Evolutionary conservation across 2,329 filamentous ascomycete genomes (phyloP).

Genomic region (Dactylellina leptospora): DNA sequence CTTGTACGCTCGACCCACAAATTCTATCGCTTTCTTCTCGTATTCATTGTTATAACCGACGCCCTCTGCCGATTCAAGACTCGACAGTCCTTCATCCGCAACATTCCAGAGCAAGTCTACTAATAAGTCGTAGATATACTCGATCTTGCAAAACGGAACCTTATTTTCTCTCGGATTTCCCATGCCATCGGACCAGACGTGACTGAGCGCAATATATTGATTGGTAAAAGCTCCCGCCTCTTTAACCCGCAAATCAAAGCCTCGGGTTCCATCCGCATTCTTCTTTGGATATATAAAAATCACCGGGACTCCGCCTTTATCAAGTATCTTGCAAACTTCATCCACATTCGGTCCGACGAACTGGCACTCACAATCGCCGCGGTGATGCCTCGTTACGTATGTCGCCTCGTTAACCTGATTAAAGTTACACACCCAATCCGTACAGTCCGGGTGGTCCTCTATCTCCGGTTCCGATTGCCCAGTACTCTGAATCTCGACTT

Average conservation of each 20-base stretch:
- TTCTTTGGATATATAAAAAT: neutral
- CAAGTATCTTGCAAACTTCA: neutral
- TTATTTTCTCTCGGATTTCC: constrained; percentile 26
- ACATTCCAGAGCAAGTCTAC: neutral
- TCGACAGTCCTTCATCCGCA: neutral
- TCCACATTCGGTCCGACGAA: neutral
- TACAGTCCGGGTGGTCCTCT: neutral
- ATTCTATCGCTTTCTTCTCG: neutral
- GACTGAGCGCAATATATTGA: constrained; percentile 38
- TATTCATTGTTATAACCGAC: neutral
- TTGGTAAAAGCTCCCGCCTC: neutral
- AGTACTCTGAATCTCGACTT: too few species aligned
- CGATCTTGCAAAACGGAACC: constrained; percentile 32
- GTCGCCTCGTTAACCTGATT: neutral
- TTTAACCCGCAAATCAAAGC: neutral
- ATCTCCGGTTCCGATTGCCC: neutral
- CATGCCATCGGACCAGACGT: constrained; percentile 47
- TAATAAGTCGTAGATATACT: neutral
- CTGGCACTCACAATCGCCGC: neutral
- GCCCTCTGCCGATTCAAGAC: neutral
- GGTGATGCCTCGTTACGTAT: neutral
- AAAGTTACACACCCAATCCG: neutral
- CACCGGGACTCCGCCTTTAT: neutral
- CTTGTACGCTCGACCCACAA: neutral
- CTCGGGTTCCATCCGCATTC: neutral